Conservation (phyloP, 192 early-diverging fungal genomes). For the Coemansia aciculifera region DNA sequence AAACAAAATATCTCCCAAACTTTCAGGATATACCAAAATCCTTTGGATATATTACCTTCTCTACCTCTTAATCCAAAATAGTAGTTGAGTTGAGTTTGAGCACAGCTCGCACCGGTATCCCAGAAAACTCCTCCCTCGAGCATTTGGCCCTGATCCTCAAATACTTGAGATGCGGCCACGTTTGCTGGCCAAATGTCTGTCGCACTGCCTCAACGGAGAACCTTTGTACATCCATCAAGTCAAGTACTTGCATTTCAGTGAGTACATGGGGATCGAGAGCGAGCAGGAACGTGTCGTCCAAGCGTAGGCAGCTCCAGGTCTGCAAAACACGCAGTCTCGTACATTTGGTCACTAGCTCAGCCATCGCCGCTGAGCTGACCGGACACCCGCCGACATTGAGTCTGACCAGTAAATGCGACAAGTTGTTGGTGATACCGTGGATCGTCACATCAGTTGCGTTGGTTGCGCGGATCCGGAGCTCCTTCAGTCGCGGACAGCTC, state of each 20-base stretch:
- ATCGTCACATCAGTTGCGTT: conserved; percentile 51
- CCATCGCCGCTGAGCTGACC: conserved; percentile 52
- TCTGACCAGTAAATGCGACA: conserved; percentile 38
- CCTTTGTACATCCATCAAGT: conserved; percentile 56
- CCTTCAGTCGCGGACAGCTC: conserved; percentile 40
- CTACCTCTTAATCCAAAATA: conserved; percentile 28
- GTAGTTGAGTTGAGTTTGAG: conserved; percentile 51
- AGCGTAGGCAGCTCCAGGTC: conserved; percentile 51
- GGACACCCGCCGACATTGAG: conserved; percentile 54
- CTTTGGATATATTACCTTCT: no score
- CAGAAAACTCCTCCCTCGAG: conserved; percentile 37
- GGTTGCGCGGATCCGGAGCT: conserved; percentile 49
- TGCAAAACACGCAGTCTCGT: conserved; percentile 37
- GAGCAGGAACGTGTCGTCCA: conserved; percentile 49
- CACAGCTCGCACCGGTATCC: conserved; percentile 37
- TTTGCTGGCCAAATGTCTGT: conserved; percentile 43
- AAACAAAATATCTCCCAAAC: neutral
- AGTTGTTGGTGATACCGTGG: conserved; percentile 30
- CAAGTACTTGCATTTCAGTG: conserved; percentile 45
- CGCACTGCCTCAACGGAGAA: conserved; percentile 41
- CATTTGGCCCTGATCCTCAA: conserved; percentile 50
- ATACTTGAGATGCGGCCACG: conserved; percentile 50
- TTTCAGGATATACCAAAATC: no score
- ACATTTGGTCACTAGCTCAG: conserved; percentile 46
- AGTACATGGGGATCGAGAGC: conserved; percentile 39